Conservation (phyloP, 495 filamentous ascomycete species). For the Xylaria bambusicola region DNA sequence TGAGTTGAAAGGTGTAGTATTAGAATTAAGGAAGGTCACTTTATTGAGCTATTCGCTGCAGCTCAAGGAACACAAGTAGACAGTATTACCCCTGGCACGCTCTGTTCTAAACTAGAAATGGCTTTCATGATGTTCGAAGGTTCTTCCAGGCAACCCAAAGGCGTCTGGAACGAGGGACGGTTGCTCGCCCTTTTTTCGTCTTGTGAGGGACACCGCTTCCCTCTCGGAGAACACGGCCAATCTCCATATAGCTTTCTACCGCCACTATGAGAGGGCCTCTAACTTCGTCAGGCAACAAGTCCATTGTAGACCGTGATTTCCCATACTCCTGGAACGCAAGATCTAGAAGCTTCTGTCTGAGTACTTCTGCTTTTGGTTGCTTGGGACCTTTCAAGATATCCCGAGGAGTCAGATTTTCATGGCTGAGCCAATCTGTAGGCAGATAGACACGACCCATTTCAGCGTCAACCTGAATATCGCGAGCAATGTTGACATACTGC, state of each 20-base stretch:
- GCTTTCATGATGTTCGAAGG: conserved; percentile 28
- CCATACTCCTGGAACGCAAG: conserved; percentile 58
- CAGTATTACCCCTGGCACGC: not conserved
- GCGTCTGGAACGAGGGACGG: conserved; percentile 57
- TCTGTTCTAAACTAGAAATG: too few species aligned
- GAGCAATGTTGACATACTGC: conserved; percentile 71
- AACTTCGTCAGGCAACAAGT: conserved; percentile 55
- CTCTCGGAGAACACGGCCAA: conserved; percentile 58
- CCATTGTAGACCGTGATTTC: conserved; percentile 51
- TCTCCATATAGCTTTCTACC: conserved; percentile 75
- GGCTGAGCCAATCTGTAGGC: conserved; percentile 60
- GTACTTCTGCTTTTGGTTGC: conserved; percentile 38
- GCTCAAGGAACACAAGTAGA: too few species aligned
- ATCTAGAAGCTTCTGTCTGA: conserved; percentile 56
- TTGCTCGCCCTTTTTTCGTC: conserved; percentile 56
- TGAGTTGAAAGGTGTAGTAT: too few species aligned
- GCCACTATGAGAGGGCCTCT: conserved; percentile 64
- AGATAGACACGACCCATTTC: conserved; percentile 63
- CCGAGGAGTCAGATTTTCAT: conserved; percentile 52
- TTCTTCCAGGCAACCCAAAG: conserved; percentile 57
- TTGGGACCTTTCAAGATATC: conserved; percentile 53
- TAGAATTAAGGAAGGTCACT: too few species aligned
- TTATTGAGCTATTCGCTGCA: too few species aligned
- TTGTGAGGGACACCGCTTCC: conserved; percentile 35
- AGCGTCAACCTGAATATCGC: conserved; percentile 65